Percentiles rank a stretch among this genome's conserved stretches.
phyloP scores from a whole-genome alignment of 148 eudicot species.

The Salicornia ramosissima region DNA sequence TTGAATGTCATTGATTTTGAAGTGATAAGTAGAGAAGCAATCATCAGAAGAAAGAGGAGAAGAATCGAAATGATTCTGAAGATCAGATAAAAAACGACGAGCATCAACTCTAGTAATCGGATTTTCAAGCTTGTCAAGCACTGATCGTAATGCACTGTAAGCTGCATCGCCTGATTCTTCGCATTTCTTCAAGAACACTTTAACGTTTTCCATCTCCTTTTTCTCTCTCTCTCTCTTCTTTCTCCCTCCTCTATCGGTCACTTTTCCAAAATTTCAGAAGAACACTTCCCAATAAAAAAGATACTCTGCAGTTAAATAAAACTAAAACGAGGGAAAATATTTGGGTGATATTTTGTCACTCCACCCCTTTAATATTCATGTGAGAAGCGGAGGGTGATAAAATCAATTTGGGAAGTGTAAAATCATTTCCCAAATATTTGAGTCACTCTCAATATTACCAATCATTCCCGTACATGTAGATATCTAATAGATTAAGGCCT shows the following conservation, averaged over 20 bases:
- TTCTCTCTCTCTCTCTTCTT: background rate
- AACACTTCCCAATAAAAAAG: background rate
- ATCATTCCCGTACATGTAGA: no score
- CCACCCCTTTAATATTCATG: no score
- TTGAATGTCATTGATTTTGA: constrained; percentile 66
- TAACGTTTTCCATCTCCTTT: constrained; percentile 26
- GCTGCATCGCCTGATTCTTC: constrained; percentile 85
- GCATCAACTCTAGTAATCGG: constrained; percentile 60
- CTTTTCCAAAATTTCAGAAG: background rate
- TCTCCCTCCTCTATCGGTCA: background rate
- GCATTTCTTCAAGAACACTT: constrained; percentile 66
- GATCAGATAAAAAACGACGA: constrained; percentile 58
- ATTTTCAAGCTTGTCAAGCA: constrained; percentile 76
- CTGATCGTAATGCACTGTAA: constrained; percentile 57
- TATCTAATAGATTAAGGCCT: no score
- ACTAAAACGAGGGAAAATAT: no score
- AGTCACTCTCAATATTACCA: no score
- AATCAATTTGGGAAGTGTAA: no score
- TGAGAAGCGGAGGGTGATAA: no score
- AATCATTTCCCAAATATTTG: no score
- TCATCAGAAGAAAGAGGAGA: constrained; percentile 38
- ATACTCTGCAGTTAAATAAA: no score
- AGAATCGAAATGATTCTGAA: constrained; percentile 54
- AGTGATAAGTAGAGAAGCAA: constrained; percentile 69
- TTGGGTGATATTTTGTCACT: no score